Evolutionary conservation across 2,329 filamentous ascomycete species (phyloP), one percentile per base, ranked within the genome.

Genomic region (Polytolypa hystricis): DNA sequence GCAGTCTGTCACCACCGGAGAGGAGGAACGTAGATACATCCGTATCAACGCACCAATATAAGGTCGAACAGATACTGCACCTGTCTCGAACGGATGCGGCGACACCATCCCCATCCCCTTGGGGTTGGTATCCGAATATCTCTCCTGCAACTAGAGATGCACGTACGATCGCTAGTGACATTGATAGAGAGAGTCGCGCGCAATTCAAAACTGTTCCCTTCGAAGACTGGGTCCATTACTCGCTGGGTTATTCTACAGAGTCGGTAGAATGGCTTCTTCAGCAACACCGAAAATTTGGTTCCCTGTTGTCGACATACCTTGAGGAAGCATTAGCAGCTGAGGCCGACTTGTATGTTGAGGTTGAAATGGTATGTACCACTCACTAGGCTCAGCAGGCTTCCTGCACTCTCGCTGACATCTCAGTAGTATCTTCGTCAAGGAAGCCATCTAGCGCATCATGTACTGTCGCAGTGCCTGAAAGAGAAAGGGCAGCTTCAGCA

Each of bases 261-360:
- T 52, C 53, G 3, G 53, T 62, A 7, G 51, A 61, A 17, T 62
- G 57, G 55, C 62, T 64, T 27, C 40, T 62, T 5, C 44, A 53
- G 4, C 59, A 62, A 34, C 59, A 63, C 42, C 55, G 52, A 20
- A 47, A 52, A 3, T 45, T 62, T 8, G 58, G 55, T 38, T 48
- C 55, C 19, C 47, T 57, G 33, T 41, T 63, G 7, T 42, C 49
- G 5, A 48, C 51, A 21, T 50, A 61, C 38, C 42, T 64, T 5
- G 6, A 11, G 8, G 38, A 49, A 19, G 45, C 49, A 2, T 54
- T 53, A 21, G 53, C 54, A 2, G 53, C 59, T 5, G 51, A 60
- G 9, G 37, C 54, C 4, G 35, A 38, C 9, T 43, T 48, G 15
- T 64, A 61, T 33, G 15, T 47, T 3, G 52, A 61, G 33, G 57